Evolutionary conservation across 306 rosid species (phyloP), one percentile per base, ranked within the genome.

Genomic region (peach (Prunus persica)): DNA sequence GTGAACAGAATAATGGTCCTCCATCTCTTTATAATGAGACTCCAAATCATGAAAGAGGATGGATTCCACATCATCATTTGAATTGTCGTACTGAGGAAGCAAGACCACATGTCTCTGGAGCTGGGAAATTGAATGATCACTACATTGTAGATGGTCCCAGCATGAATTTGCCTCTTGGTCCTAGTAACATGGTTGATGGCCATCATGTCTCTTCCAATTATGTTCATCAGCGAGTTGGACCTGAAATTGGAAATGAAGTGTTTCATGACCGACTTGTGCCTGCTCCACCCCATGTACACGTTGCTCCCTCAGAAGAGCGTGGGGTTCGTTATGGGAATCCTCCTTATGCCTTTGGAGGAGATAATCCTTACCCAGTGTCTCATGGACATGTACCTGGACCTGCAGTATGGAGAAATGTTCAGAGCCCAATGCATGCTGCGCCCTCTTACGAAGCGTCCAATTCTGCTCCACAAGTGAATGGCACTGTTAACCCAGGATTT

Each of bases 201-300:
- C 89, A 88, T 75, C 78, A 71, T 6, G 22, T 68, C 54, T 64
- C 97, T 64, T 67, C 88, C 55, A 89, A 84, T 80, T 87, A 82
- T 68, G 79, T 87, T 75, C 93, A 87, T 43, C 97, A 81, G 38
- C 81, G 63, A 47, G 79, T 66, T 85, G 92, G 93, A 41, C 81
- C 85, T 72, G 96, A 93, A 77, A 52, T 87, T 84, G 97, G 87
- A 66, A 76, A 83, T 69, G 96, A 90, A 64, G 76, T 84, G 67
- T 87, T 85, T 76, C 88, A 88, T 77, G 97, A 95, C 56, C 91
- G 88, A 81, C 73, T 83, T n/a, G 72, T 84, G 90, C 82, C 90
- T 78, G 78, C 84, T 68, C 66, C 78, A 34, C 80, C 91, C 15
- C 96, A 81, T 67, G 45, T 82, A 45, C 84, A 86, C 56, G 62